These are phyloP conservation scores for Quercus robur DNA, from an alignment of 306 rosid species.

Conservation along the genomic window DNA sequence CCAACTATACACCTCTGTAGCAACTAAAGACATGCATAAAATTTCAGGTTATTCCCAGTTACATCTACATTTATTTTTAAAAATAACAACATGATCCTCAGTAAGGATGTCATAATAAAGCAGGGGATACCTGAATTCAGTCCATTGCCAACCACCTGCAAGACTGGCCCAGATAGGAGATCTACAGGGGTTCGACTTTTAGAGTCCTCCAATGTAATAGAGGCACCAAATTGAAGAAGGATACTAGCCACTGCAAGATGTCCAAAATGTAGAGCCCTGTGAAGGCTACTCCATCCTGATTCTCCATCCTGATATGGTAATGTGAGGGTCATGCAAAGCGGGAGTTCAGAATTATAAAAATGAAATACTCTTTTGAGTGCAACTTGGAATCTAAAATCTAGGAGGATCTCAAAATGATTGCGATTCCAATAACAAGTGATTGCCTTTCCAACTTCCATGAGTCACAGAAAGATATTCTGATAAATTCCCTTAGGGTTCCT, in stretches of 20 bases:
- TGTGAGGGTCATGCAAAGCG: neutral
- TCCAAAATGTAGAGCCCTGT: slow-evolving; percentile 94
- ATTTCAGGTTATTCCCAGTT: slow-evolving; percentile 22
- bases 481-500: neutral
- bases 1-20: slow-evolving; percentile 92
- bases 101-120: slow-evolving; percentile 25
- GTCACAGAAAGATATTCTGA: neutral
- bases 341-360: slow-evolving; percentile 6
- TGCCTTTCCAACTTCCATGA: neutral
- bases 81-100: slow-evolving; percentile 16
- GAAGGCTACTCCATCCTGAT: slow-evolving; percentile 98
- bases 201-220: slow-evolving; percentile 70
- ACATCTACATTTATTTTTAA: neutral
- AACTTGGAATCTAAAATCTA: neutral
- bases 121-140: slow-evolving; percentile 51
- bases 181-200: slow-evolving; percentile 82
- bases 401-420: neutral
- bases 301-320: slow-evolving; percentile 75
- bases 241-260: slow-evolving; percentile 84
- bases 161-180: slow-evolving; percentile 82
- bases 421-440: too few relatives aligned
- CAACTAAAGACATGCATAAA: slow-evolving; percentile 42
- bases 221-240: slow-evolving; percentile 88
- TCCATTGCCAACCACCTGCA: slow-evolving; percentile 54
- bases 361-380: neutral